These are phyloP conservation scores for Breynia disticha DNA, from an alignment of 441 rosid genomes.

Conservation along the genomic window DNA sequence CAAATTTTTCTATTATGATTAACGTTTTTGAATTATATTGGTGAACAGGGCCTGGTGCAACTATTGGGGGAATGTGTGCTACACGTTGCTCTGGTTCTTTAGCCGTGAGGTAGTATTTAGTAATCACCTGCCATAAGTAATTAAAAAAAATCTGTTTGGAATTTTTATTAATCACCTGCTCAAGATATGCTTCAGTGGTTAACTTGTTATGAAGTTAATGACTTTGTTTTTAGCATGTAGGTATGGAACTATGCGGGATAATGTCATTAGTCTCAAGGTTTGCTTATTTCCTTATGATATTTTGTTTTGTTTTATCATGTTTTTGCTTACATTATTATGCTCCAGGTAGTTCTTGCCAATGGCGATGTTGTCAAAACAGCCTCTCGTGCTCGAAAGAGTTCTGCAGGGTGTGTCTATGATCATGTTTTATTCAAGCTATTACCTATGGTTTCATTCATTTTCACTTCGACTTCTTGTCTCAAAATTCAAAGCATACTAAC, in stretches of 20 bases:
- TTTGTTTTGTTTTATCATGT: slow-evolving; percentile 13
- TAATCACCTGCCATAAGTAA: too few species aligned
- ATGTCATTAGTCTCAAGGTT: slow-evolving; percentile 92
- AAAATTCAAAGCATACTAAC: background rate
- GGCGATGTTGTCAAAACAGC: slow-evolving; percentile 95
- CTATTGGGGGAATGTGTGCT: slow-evolving; percentile 95
- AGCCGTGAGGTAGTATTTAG: slow-evolving; percentile 68
- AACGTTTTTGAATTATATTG: slow-evolving; percentile 11
- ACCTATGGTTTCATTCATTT: slow-evolving; percentile 3
- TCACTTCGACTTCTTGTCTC: slow-evolving; percentile 1
- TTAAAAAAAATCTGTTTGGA: too few species aligned
- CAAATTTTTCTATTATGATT: background rate
- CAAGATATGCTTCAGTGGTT: background rate
- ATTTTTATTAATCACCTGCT: too few species aligned
- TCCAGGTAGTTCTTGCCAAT: slow-evolving; percentile 80
- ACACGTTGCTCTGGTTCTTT: slow-evolving; percentile 96
- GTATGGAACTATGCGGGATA: slow-evolving; percentile 97
- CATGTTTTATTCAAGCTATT: slow-evolving; percentile 10
- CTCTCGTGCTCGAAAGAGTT: slow-evolving; percentile 95
- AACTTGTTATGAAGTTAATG: slow-evolving; percentile 25
- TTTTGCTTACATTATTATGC: slow-evolving; percentile 21
- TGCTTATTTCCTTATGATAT: slow-evolving; percentile 17
- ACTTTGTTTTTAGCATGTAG: slow-evolving; percentile 53
- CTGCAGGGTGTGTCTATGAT: slow-evolving; percentile 69
- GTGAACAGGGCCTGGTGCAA: slow-evolving; percentile 80